Evolutionary conservation across 2,329 filamentous ascomycete species (phyloP), one percentile per base, ranked within the genome.

Genomic region (Helotiales sp.): DNA sequence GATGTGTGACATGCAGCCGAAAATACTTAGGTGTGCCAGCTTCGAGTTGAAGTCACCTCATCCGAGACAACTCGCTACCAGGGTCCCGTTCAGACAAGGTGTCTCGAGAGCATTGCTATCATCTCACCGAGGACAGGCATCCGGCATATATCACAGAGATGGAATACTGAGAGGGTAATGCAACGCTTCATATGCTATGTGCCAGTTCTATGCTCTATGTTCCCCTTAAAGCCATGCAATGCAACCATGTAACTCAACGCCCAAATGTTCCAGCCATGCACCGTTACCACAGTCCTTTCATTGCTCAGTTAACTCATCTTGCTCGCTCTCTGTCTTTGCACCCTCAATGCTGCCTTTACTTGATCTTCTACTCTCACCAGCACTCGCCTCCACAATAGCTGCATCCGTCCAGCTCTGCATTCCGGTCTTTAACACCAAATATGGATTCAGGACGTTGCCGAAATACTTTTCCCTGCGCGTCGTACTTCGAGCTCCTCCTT

Each of bases 401-500:
- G 66, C 67, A n/a, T 67, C 63, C 19, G 55, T 52, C 70, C 70
- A 72, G 31, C 56, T 57, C 31, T 61, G 48, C 38, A 58, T 58
- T 7, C 84, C 85, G 0, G 91, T 93, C n/a, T 74, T 76, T 74
- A 91, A 78, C 2, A 93, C 84, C 22, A 81, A 74, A 1, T 77
- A 71, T 3, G 84, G 77, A 65, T 89, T 86, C 9, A 90, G 71
- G 10, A 78, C 76, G 2, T 80, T 77, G 0, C 81, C 77, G 68
- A 96, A 93, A 79, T 91, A 95, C 58, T 80, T 81, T 59, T 93
- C 89, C 49, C 83, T 79, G 40, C 90, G 80, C 7, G 86, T 90
- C 2, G 76, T 83, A 29, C 80, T 79, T 60, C 91, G 82, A 54
- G 82, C 79, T 1, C 89, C 87, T 13, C 90, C 90, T 70, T 95